phyloP scores from a whole-genome alignment of 2,329 filamentous ascomycete genomes.

The Colletotrichum brevisporum region DNA sequence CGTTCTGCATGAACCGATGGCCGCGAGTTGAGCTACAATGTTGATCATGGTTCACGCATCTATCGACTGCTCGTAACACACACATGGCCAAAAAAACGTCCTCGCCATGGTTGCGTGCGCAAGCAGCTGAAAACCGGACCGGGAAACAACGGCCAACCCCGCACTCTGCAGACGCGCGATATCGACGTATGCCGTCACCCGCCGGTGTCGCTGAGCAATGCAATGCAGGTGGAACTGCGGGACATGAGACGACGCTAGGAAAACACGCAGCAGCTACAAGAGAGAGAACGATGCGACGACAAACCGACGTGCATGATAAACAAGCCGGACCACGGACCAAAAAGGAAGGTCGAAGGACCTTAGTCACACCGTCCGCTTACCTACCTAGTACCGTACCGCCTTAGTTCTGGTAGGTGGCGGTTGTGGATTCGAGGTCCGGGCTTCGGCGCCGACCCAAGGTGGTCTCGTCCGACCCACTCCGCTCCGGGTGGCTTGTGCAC shows the following conservation, averaged over 20 bases:
- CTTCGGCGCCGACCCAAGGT: constrained; percentile 9
- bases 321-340: constrained; percentile 11
- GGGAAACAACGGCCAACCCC: constrained; percentile 16
- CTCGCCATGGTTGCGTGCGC: neutral
- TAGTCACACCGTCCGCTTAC: neutral
- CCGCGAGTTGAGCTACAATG: too few species aligned
- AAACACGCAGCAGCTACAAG: neutral
- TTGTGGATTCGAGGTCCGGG: constrained; percentile 9
- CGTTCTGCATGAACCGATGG: too few species aligned
- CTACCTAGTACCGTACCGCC: too few species aligned
- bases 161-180: constrained; percentile 24
- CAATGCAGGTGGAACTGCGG: neutral
- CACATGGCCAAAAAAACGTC: too few species aligned
- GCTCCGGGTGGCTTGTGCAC: constrained; percentile 1
- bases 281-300: neutral
- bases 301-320: neutral
- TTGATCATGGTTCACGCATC: too few species aligned
- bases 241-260: constrained; percentile 23
- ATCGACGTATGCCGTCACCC: neutral
- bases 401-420: neutral
- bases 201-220: neutral
- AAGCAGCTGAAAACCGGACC: neutral
- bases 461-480: neutral
- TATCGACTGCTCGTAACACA: too few species aligned
- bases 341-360: constrained; percentile 20